Conservation (phyloP, 2,329 filamentous ascomycete genomes). For the Pleomassaria siparia region DNA sequence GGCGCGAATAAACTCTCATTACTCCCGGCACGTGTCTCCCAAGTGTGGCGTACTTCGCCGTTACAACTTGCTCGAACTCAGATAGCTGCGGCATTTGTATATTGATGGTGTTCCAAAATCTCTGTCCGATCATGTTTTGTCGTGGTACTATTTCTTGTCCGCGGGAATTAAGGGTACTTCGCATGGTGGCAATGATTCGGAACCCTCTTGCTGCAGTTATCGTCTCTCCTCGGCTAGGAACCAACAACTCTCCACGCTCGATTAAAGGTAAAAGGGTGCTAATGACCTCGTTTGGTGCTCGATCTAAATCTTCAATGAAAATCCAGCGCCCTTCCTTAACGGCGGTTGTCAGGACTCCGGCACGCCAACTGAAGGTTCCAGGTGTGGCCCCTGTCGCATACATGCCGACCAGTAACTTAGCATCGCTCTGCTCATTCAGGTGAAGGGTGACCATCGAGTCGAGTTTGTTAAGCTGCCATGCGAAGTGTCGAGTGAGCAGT, state of each 20-base stretch:
- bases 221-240: constrained; percentile 84
- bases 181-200: constrained; percentile 86
- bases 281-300: constrained; percentile 91
- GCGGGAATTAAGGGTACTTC: constrained; percentile 65
- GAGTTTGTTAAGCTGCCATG: constrained; percentile 75
- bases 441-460: constrained; percentile 89
- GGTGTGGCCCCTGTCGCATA: constrained; percentile 88
- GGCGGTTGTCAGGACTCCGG: constrained; percentile 90
- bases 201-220: constrained; percentile 84
- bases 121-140: constrained; percentile 71
- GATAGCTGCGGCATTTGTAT: constrained; percentile 65
- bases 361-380: constrained; percentile 87
- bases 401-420: constrained; percentile 91
- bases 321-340: constrained; percentile 95
- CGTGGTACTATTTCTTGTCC: constrained; percentile 72
- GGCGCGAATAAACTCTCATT: constrained; percentile 57
- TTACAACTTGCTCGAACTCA: constrained; percentile 76
- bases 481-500: constrained; percentile 77
- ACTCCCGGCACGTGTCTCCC: constrained; percentile 58
- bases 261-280: constrained; percentile 91
- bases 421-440: constrained; percentile 96
- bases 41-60: constrained; percentile 69
- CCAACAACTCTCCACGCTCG: constrained; percentile 85
- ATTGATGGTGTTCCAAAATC: constrained; percentile 81
- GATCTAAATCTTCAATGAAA: constrained; percentile 92